phyloP scores from a whole-genome alignment of 345 rosid genomes.

The Pseudoturritis turrita region DNA sequence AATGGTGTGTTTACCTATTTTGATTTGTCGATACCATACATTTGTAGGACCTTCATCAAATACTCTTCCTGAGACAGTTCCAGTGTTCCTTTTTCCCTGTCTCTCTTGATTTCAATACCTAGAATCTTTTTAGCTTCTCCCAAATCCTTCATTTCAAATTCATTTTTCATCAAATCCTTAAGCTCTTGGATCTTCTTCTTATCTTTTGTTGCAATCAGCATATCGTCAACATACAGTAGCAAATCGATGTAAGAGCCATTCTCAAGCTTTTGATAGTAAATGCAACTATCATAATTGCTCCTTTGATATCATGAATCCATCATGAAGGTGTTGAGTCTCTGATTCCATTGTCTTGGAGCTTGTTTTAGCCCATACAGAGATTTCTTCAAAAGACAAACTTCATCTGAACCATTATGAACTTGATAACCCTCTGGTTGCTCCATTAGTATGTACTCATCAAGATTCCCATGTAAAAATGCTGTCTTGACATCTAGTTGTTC shows the following conservation, averaged over 20 bases:
- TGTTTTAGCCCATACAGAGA: not conserved
- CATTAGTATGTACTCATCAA: not conserved
- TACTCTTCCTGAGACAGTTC: no score
- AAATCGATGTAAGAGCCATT: not conserved
- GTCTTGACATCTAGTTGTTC: not conserved
- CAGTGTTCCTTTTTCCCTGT: no score
- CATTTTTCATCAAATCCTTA: no score
- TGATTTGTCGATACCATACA: no score
- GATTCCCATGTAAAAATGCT: not conserved
- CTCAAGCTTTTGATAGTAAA: not conserved
- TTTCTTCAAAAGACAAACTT: not conserved
- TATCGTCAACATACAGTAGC: not conserved
- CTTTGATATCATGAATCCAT: not conserved
- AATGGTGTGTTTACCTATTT: no score
- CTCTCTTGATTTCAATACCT: no score
- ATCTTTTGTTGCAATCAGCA: not conserved
- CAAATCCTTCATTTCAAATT: no score
- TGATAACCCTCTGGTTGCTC: not conserved
- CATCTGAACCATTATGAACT: not conserved
- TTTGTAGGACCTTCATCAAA: no score
- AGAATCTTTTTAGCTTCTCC: no score
- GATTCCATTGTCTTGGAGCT: not conserved
- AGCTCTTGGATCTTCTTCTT: no score
- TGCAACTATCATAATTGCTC: not conserved
- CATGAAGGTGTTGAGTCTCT: not conserved